Percentiles rank a stretch among this genome's conserved stretches.
Conservation (phyloP, 2,329 filamentous ascomycete species). For the Diaporthe sp. region DNA sequence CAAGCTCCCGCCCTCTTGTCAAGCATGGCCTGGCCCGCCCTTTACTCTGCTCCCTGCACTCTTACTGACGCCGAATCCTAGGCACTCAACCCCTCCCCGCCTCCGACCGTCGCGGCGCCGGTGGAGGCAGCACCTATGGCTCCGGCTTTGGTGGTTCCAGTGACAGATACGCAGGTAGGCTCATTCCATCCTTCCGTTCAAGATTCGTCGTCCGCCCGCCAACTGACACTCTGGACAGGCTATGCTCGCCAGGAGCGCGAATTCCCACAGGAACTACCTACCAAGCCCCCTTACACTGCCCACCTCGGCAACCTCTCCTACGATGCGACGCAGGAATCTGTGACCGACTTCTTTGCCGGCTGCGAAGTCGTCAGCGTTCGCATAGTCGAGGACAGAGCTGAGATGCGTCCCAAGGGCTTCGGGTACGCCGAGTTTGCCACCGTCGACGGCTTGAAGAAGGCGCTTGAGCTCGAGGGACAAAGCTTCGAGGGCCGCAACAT, state of each 20-base stretch:
- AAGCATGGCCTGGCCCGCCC: not conserved
- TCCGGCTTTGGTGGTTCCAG: constrained; percentile 45
- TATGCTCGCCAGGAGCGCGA: constrained; percentile 71
- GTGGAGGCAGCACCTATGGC: constrained; percentile 50
- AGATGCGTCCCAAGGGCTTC: constrained; percentile 96
- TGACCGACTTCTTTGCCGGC: constrained; percentile 86
- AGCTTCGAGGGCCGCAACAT: constrained; percentile 91
- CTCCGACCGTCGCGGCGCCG: constrained; percentile 59
- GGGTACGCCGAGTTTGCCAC: constrained; percentile 96
- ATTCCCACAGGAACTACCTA: constrained; percentile 81
- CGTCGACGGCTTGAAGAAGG: constrained; percentile 91
- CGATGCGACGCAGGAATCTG: constrained; percentile 86
- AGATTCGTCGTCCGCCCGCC: not conserved
- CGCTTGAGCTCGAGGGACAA: constrained; percentile 84
- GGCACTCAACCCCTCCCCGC: constrained; percentile 71
- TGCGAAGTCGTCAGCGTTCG: constrained; percentile 92
- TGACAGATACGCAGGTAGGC: constrained; percentile 46
- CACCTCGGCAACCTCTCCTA: constrained; percentile 98
- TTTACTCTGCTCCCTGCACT: too few species aligned
- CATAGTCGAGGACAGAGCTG: constrained; percentile 96
- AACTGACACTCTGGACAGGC: constrained; percentile 55
- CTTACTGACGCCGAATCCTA: constrained; percentile 46
- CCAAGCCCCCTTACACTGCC: constrained; percentile 93
- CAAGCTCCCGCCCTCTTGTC: not conserved
- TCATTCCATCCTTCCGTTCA: not conserved